phyloP scores from a whole-genome alignment of 129 eudicot species.

The Tagetes erecta region DNA sequence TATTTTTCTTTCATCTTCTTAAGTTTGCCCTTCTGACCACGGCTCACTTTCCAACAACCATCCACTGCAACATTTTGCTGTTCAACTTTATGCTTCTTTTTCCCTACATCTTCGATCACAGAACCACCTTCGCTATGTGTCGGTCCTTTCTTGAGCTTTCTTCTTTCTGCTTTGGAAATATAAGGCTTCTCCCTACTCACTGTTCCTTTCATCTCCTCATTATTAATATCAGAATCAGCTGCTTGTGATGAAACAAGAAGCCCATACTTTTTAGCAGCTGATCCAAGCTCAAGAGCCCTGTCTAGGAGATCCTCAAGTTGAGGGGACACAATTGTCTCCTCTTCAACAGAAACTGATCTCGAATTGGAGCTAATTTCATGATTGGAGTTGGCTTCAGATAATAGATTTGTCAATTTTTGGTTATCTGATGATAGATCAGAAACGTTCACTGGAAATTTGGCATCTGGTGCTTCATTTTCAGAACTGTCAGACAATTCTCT shows the following conservation, averaged over 20 bases:
- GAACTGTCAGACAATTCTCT: conserved; percentile 70
- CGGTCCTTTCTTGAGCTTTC: conserved; percentile 83
- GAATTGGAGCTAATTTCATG: conserved; percentile 29
- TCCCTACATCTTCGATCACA: conserved; percentile 35
- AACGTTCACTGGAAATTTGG: conserved; percentile 27
- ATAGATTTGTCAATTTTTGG: conserved; percentile 18
- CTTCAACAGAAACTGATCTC: conserved; percentile 36
- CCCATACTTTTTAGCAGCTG: conserved; percentile 53
- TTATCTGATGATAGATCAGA: conserved; percentile 33
- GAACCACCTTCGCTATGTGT: conserved; percentile 40
- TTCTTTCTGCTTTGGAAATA: conserved; percentile 87
- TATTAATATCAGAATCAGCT: conserved; percentile 27
- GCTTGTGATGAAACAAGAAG: conserved; percentile 49
- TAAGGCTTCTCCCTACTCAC: conserved; percentile 75
- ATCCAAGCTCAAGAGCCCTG: conserved; percentile 87
- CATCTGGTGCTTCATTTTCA: conserved; percentile 54
- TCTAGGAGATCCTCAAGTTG: conserved; percentile 85
- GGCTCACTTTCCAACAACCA: conserved; percentile 64
- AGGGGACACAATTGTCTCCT: conserved; percentile 30
- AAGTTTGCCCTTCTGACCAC: conserved; percentile 90
- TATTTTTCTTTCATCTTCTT: conserved; percentile 97
- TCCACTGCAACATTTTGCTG: conserved; percentile 47
- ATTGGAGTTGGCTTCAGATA: conserved; percentile 24
- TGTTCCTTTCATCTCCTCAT: conserved; percentile 39
- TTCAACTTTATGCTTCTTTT: conserved; percentile 21